These are phyloP conservation scores for Yamadazyma triangularis DNA, from an alignment of 1,139 yeast genomes.

Conservation along the genomic window DNA sequence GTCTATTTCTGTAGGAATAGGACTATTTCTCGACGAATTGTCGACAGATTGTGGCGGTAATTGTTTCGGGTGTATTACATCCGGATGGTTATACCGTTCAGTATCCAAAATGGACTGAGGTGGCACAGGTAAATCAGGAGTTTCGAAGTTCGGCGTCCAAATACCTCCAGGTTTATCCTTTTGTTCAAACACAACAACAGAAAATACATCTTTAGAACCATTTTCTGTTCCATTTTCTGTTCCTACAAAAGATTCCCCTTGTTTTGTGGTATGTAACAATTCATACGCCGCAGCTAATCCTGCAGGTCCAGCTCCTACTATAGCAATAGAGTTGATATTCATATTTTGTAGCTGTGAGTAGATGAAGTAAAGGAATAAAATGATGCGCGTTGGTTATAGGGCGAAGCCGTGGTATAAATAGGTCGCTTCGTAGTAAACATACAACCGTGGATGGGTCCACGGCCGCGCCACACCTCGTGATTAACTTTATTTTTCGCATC, in stretches of 20 bases:
- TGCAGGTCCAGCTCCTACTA: conserved; percentile 36
- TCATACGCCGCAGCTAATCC: conserved; percentile 35
- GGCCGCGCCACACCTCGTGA: too few species aligned
- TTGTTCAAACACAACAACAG: conserved; percentile 32
- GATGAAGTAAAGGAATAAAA: too few species aligned
- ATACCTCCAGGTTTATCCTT: conserved; percentile 30
- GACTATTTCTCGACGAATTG: conserved; percentile 14
- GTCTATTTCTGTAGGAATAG: conserved; percentile 11
- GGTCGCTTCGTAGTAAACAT: too few species aligned
- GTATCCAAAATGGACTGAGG: conserved; percentile 25
- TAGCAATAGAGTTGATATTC: conserved; percentile 25
- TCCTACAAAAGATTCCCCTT: conserved; percentile 28
- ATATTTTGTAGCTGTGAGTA: too few species aligned
- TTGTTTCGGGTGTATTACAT: conserved; percentile 19
- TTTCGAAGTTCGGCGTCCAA: conserved; percentile 24
- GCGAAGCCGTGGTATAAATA: too few species aligned
- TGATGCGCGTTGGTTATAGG: too few species aligned
- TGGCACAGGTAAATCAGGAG: conserved; percentile 24
- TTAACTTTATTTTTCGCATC: too few species aligned
- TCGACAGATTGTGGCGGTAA: conserved; percentile 15
- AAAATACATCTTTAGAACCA: too few species aligned
- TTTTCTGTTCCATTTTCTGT: conserved; percentile 12
- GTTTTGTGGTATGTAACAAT: conserved; percentile 26
- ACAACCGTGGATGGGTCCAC: too few species aligned
- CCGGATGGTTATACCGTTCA: conserved; percentile 24